A percentile compares a stretch with the other conserved stretches of the same genome.
These are phyloP conservation scores for Leishmania gerbilli DNA, from an alignment of 208 protist genomes.

Conservation along the genomic window DNA sequence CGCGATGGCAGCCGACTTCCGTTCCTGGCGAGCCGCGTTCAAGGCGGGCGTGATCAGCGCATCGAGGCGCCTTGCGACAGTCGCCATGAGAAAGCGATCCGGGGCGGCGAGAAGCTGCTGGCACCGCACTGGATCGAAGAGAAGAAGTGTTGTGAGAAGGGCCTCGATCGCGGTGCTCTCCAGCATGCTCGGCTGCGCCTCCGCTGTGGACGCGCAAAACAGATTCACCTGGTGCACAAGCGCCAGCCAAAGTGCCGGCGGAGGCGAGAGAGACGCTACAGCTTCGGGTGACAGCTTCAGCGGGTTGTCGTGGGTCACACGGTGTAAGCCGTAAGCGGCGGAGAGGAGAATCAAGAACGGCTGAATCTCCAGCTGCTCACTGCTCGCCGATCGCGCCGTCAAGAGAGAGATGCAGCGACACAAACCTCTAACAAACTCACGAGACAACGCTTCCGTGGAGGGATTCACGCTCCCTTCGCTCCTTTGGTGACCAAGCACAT, in stretches of 20 bases:
- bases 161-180: slow-evolving; percentile 7
- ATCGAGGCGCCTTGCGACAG: slow-evolving; percentile 4
- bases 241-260: slow-evolving; percentile 52
- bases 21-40: neutral
- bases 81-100: slow-evolving; percentile 7
- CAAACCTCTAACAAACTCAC: neutral
- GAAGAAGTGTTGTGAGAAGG: slow-evolving; percentile 28
- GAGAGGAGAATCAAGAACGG: slow-evolving; percentile 61
- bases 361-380: slow-evolving; percentile 70
- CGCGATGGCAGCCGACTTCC: neutral
- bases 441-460: neutral
- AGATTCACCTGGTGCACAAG: slow-evolving; percentile 50
- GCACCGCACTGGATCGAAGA: slow-evolving; percentile 20
- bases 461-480: neutral
- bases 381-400: slow-evolving; percentile 25
- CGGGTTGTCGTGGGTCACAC: slow-evolving; percentile 27
- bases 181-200: neutral
- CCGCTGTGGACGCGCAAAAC: neutral
- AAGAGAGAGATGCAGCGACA: slow-evolving; percentile 27
- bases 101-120: slow-evolving; percentile 4
- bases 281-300: slow-evolving; percentile 17
- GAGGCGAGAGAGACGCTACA: slow-evolving; percentile 29
- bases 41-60: slow-evolving; percentile 11
- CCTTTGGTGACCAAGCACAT: slow-evolving; percentile 39
- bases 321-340: slow-evolving; percentile 58